Evolutionary conservation across 2,329 filamentous ascomycete genomes (phyloP).

Genomic region (Hymenoscyphus infarciens): DNA sequence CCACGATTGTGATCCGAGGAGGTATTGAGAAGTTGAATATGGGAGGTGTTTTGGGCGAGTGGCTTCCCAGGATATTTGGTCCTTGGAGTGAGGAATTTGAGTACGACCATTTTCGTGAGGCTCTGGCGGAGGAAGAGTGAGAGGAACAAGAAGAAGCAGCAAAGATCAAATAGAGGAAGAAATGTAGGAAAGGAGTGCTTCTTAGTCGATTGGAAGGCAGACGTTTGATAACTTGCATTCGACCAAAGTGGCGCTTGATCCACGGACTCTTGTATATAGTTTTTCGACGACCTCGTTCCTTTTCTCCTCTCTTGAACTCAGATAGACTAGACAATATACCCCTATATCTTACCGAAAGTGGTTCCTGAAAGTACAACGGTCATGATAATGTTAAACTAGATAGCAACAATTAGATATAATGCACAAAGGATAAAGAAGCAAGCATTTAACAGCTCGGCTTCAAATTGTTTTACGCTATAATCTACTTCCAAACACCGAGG

Average conservation of each 20-base stretch:
- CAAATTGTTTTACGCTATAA: too few species aligned
- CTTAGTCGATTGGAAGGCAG: background rate
- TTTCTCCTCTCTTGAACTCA: background rate
- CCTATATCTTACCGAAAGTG: background rate
- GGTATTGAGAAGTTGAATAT: constrained; percentile 18
- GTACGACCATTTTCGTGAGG: constrained; percentile 13
- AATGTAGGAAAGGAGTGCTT: background rate
- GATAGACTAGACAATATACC: background rate
- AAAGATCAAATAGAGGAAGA: background rate
- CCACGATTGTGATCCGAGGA: constrained; percentile 16
- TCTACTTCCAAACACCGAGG: too few species aligned
- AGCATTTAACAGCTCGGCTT: too few species aligned
- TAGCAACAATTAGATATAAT: too few species aligned
- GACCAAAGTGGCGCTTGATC: background rate
- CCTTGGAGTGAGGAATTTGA: constrained; percentile 24
- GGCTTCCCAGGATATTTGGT: constrained; percentile 21
- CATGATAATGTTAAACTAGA: too few species aligned
- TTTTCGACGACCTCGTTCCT: background rate
- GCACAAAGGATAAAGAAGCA: too few species aligned
- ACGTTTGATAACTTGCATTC: background rate
- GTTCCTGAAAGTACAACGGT: too few species aligned
- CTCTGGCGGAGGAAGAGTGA: background rate
- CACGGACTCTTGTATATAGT: background rate
- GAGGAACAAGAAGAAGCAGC: background rate
- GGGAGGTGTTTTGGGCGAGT: constrained; percentile 24